Conservation (phyloP, 305 asterid genomes). For the Lippia alba region DNA sequence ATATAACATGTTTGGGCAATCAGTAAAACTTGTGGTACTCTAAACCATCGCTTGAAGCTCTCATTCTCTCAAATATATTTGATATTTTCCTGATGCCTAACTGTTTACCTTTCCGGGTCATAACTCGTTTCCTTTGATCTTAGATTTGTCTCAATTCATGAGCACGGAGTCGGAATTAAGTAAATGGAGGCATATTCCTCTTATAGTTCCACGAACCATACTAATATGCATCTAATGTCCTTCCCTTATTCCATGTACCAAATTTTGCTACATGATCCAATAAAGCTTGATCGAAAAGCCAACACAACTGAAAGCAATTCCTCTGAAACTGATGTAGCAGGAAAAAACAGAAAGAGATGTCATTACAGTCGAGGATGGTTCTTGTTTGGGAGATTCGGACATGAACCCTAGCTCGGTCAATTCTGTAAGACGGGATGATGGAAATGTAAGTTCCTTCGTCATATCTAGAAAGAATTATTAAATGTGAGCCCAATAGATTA, state of each 20-base stretch:
- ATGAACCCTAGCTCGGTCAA: constrained; percentile 27
- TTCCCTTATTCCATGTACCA: constrained; percentile 42
- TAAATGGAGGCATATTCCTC: constrained; percentile 40
- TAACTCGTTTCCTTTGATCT: constrained; percentile 65
- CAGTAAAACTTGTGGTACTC: constrained; percentile 74
- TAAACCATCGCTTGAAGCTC: too few species aligned
- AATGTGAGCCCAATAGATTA: too few species aligned
- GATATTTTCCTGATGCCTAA: too few species aligned
- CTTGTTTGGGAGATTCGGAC: constrained; percentile 27
- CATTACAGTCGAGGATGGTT: constrained; percentile 26
- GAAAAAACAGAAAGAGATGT: constrained; percentile 30
- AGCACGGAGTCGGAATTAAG: constrained; percentile 55
- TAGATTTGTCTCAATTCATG: constrained; percentile 67
- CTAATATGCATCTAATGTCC: constrained; percentile 28
- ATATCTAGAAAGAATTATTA: too few species aligned
- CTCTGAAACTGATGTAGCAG: constrained; percentile 31
- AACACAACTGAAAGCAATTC: constrained; percentile 28
- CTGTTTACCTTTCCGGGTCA: constrained; percentile 63
- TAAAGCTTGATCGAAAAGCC: constrained; percentile 33
- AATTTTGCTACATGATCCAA: constrained; percentile 38
- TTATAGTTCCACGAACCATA: constrained; percentile 30
- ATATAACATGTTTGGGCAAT: constrained; percentile 70
- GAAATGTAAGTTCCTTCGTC: constrained; percentile 27
- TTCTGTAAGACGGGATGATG: constrained; percentile 32
- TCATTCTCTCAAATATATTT: neutral